phyloP scores from a whole-genome alignment of 169 alveolate genomes.

The Cyclospora cayetanensis region DNA sequence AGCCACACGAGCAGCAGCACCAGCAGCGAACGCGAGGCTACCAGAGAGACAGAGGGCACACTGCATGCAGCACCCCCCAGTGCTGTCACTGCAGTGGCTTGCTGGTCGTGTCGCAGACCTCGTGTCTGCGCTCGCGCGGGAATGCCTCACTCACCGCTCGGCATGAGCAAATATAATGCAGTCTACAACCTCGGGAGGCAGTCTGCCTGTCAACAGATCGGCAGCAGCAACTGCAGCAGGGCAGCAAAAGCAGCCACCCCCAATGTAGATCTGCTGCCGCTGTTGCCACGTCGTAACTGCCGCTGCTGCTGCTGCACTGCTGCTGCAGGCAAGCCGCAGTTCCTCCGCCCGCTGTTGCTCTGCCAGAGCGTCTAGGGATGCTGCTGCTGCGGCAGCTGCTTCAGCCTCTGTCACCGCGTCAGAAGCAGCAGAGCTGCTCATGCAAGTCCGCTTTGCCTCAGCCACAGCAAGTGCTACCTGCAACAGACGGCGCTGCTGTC shows the following conservation, averaged over 20 bases:
- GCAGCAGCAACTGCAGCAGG: conserved; percentile 73
- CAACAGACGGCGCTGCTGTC: neutral
- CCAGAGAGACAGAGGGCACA: too few relatives aligned
- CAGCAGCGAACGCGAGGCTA: too few relatives aligned
- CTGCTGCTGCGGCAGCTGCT: neutral
- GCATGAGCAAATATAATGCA: conserved; percentile 74
- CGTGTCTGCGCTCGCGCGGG: too few relatives aligned
- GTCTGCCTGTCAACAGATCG: conserved; percentile 71
- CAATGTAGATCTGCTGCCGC: conserved; percentile 53
- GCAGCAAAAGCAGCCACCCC: conserved; percentile 73
- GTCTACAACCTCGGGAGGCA: conserved; percentile 67
- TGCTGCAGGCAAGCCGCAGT: neutral
- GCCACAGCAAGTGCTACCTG: neutral
- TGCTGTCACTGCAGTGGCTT: neutral
- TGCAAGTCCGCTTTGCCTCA: neutral
- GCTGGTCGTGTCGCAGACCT: neutral
- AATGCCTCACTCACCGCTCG: conserved; percentile 20
- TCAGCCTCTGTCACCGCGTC: neutral
- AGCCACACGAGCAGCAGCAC: neutral
- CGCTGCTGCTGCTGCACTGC: neutral
- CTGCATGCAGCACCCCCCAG: neutral
- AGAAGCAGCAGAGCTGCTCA: neutral
- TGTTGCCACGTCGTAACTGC: conserved; percentile 43
- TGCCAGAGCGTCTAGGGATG: neutral
- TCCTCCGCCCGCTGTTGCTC: conserved; percentile 1